Percentiles rank a stretch among this genome's conserved stretches.
Evolutionary conservation across 768 basidiomycete species (phyloP).

Genomic region (Psilocybe cyanescens): DNA sequence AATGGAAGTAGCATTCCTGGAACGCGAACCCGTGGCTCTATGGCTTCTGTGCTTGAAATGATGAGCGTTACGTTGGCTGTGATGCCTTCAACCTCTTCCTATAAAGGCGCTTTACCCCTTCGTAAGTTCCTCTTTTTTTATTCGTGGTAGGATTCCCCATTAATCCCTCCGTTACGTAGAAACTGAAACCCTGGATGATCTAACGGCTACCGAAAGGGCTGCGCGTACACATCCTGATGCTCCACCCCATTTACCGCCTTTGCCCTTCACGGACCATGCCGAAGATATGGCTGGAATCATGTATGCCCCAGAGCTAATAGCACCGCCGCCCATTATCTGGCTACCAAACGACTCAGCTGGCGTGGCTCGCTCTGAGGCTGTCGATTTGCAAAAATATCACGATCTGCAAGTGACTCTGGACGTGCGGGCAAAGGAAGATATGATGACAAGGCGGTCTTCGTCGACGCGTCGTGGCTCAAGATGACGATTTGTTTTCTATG

Average conservation of each 20-base stretch:
- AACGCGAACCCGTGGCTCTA: conserved; percentile 64
- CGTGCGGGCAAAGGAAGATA: conserved; percentile 60
- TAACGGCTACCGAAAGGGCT: conserved; percentile 77
- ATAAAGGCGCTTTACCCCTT: conserved; percentile 66
- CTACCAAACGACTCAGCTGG: conserved; percentile 80
- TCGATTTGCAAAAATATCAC: conserved; percentile 78
- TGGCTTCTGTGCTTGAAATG: conserved; percentile 85
- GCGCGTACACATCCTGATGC: conserved; percentile 80
- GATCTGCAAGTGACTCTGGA: conserved; percentile 72
- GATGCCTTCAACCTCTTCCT: conserved; percentile 59
- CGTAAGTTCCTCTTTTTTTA: conserved; percentile 47
- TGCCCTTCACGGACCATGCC: conserved; percentile 75
- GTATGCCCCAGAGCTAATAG: conserved; percentile 82
- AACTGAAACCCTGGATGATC: conserved; percentile 82
- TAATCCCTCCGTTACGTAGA: conserved; percentile 36
- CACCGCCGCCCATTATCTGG: conserved; percentile 82
- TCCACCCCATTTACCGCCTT: conserved; percentile 69
- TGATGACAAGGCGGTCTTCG: conserved; percentile 38
- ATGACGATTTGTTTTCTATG: conserved; percentile 13
- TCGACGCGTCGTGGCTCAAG: conserved; percentile 33
- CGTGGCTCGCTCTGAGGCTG: conserved; percentile 74
- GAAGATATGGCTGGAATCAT: conserved; percentile 79
- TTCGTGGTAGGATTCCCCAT: conserved; percentile 5
- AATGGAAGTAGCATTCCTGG: conserved; percentile 46
- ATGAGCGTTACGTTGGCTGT: conserved; percentile 81